Percentiles rank a stretch among this genome's conserved stretches.
These are phyloP conservation scores for Haberlea rhodopensis DNA, from an alignment of 257 asterid genomes.

Conservation along the genomic window DNA sequence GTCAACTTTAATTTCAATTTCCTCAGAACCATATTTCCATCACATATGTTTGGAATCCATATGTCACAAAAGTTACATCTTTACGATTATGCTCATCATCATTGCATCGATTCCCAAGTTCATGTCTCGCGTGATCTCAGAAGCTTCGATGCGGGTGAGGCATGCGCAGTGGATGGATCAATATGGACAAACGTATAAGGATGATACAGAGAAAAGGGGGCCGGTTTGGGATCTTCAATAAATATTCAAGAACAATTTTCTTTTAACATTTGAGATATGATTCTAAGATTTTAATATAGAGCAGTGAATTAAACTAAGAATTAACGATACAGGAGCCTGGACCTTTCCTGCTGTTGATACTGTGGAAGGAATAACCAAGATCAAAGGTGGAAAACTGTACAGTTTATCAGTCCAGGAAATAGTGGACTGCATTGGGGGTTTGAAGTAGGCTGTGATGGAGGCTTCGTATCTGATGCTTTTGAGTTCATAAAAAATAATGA, in stretches of 20 bases:
- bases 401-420: constrained; percentile 14
- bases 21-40: not conserved
- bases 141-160: not conserved
- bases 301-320: not conserved
- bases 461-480: constrained; percentile 8
- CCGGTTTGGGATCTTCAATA: constrained; percentile 1
- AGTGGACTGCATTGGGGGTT: constrained; percentile 4
- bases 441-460: constrained; percentile 16
- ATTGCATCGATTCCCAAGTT: not conserved
- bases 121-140: not conserved
- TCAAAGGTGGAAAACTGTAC: constrained; percentile 14
- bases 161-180: not conserved
- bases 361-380: constrained; percentile 4
- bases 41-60: no score
- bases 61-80: no score
- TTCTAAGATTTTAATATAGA: no score
- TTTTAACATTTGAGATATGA: no score
- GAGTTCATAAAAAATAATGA: constrained; percentile 18
- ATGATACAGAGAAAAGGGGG: not conserved
- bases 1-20: not conserved
- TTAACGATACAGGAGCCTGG: not conserved
- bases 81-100: no score
- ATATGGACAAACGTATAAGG: not conserved
- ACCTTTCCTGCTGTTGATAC: not conserved
- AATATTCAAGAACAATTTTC: no score